These are phyloP conservation scores for Scheffersomyces spartinae DNA, from an alignment of 805 yeast genomes.

Conservation along the genomic window DNA sequence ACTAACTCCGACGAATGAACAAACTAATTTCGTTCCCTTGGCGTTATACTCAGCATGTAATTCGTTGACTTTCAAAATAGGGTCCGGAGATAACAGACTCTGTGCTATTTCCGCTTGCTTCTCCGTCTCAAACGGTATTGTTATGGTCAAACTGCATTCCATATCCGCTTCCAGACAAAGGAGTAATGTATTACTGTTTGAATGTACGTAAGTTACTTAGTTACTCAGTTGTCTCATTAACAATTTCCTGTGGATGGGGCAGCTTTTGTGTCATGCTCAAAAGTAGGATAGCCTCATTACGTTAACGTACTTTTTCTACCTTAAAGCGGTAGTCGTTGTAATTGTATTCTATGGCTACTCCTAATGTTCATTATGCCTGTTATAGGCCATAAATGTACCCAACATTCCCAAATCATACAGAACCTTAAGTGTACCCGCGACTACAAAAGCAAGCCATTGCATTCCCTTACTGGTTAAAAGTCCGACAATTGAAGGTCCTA, in stretches of 20 bases:
- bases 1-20: conserved; percentile 47
- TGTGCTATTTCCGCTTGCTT: conserved; percentile 56
- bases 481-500: conserved; percentile 35
- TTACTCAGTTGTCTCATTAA: too few relatives aligned
- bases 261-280: too few relatives aligned
- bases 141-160: too few relatives aligned
- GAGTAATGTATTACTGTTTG: too few relatives aligned
- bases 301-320: too few relatives aligned
- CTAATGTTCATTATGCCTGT: conserved; percentile 10
- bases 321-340: too few relatives aligned
- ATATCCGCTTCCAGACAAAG: too few relatives aligned
- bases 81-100: conserved; percentile 62
- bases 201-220: too few relatives aligned
- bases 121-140: conserved; percentile 50
- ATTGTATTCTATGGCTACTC: too few relatives aligned
- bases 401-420: conserved; percentile 30
- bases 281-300: too few relatives aligned
- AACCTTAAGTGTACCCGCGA: conserved; percentile 28
- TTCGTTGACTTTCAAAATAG: conserved; percentile 64
- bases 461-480: conserved; percentile 18
- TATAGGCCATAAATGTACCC: conserved; percentile 14
- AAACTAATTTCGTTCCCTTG: conserved; percentile 24
- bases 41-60: conserved; percentile 35
- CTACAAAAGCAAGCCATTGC: conserved; percentile 31
- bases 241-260: too few relatives aligned